These are phyloP conservation scores for Glycyrrhiza uralensis DNA, from an alignment of 306 rosid genomes.

Conservation along the genomic window DNA sequence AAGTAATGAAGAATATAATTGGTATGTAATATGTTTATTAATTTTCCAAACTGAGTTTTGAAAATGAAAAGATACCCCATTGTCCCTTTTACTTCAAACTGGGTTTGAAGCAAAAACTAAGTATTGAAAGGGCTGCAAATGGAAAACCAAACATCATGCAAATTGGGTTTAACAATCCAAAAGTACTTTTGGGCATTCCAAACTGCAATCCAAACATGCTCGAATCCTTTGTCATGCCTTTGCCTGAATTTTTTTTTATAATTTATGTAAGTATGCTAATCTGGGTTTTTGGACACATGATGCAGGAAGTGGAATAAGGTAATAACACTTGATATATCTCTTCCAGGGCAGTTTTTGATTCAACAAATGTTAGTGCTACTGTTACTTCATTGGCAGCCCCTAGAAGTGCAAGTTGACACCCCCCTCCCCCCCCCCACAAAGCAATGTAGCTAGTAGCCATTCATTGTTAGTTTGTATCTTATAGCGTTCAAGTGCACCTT, in stretches of 20 bases:
- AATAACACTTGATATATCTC: background rate
- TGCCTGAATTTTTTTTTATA: background rate
- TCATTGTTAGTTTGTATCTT: background rate
- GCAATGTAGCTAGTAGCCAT: background rate
- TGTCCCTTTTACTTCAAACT: too few species aligned
- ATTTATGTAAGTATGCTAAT: background rate
- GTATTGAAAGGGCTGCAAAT: too few species aligned
- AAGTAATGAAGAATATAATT: too few species aligned
- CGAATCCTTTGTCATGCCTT: background rate
- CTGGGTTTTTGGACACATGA: constrained; percentile 3
- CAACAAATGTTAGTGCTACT: background rate
- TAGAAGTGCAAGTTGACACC: constrained; percentile 4
- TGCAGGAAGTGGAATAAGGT: constrained; percentile 25
- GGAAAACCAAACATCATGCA: too few species aligned
- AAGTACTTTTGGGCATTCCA: too few species aligned
- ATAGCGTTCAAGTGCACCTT: background rate
- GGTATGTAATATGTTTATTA: too few species aligned
- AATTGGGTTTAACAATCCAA: too few species aligned
- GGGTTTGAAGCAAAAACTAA: too few species aligned
- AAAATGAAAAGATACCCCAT: too few species aligned
- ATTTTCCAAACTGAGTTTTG: too few species aligned
- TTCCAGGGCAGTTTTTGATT: background rate
- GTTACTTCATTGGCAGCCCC: background rate
- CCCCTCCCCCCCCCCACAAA: background rate
- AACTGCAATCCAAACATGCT: too few species aligned